phyloP scores from a whole-genome alignment of 805 yeast species.

The Peterozyma toletana region DNA sequence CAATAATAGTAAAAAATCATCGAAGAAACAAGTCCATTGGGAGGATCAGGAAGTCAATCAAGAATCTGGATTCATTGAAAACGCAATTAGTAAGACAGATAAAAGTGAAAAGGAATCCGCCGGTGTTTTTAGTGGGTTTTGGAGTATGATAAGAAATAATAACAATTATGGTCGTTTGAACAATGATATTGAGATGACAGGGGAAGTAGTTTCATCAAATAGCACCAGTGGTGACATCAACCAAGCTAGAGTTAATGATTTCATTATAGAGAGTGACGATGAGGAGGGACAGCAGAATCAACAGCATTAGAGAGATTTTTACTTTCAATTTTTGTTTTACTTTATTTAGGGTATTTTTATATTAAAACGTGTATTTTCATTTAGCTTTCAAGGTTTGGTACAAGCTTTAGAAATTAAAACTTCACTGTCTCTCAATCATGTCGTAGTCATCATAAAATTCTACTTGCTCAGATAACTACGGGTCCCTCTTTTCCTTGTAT shows the following conservation, averaged over 20 bases:
- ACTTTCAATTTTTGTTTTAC: too few relatives aligned
- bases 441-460: too few relatives aligned
- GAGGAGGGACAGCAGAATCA: conserved; percentile 17
- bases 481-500: too few relatives aligned
- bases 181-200: conserved; percentile 38
- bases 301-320: too few relatives aligned
- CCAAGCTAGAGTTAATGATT: conserved; percentile 20
- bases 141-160: conserved; percentile 17
- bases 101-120: neutral
- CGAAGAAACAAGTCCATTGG: conserved; percentile 24
- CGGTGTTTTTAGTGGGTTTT: neutral
- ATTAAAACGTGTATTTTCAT: too few relatives aligned
- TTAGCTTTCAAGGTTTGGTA: too few relatives aligned
- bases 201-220: conserved; percentile 9
- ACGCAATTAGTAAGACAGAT: conserved; percentile 1
- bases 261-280: conserved; percentile 43
- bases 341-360: too few relatives aligned
- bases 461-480: too few relatives aligned
- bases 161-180: conserved; percentile 16
- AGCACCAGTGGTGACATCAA: conserved; percentile 14
- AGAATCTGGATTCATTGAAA: conserved; percentile 14
- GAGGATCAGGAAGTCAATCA: conserved; percentile 14
- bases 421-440: too few relatives aligned
- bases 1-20: conserved; percentile 14
- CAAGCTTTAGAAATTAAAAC: too few relatives aligned